Evolutionary conservation across 1,284 basidiomycete species (phyloP), one percentile per base, ranked within the genome.

Genomic region (Heterobasidion irregulare): DNA sequence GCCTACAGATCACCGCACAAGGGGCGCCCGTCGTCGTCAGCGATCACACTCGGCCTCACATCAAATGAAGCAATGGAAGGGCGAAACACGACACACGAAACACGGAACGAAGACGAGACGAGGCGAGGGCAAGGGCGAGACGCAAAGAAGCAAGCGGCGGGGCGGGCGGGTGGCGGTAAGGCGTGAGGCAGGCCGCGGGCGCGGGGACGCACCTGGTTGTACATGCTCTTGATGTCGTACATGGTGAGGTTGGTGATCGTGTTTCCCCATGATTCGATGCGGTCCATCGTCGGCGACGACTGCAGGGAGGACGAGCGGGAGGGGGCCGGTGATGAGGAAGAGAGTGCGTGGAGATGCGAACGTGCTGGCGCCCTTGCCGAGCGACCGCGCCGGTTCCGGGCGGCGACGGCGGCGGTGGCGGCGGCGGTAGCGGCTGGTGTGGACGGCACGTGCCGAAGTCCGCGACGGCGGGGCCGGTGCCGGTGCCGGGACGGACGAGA

Each of bases 141-240:
- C 26, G 26, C 26, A 26, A 26, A 26, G 26, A 26, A 26, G 26
- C 26, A 26, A 26, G 26, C 3, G 26, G 26, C 26, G 26, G 26
- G 26, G 26, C 26, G 26, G 26, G 26, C 26, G 26, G 26, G 26
- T 26, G 26, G 26, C 26, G 26, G 26, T 26, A 3, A 26, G 2
- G 26, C 26, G 26, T 5, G 26, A 26, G 26, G 26, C 26, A 26
- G 26, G 26, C 5, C 26, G 26, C 26, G 26, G 26, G 26, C 26
- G 26, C 26, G 26, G 2, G 26, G 16, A 47, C 70, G 41, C 60
- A 86, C 94, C 82, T 95, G 92, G 65, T 88, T 93, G 75, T 95
- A 95, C 82, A 92, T 89, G 64, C 82, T 83, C 75, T 95, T 97
- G 70, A 98, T 79, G 69, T 98, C 94, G 73, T 98, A 98, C 67